A percentile compares a stretch with the other conserved stretches of the same genome.
These are phyloP conservation scores for Talaromyces atroroseus DNA, from an alignment of 2,329 filamentous ascomycete genomes.

Conservation along the genomic window DNA sequence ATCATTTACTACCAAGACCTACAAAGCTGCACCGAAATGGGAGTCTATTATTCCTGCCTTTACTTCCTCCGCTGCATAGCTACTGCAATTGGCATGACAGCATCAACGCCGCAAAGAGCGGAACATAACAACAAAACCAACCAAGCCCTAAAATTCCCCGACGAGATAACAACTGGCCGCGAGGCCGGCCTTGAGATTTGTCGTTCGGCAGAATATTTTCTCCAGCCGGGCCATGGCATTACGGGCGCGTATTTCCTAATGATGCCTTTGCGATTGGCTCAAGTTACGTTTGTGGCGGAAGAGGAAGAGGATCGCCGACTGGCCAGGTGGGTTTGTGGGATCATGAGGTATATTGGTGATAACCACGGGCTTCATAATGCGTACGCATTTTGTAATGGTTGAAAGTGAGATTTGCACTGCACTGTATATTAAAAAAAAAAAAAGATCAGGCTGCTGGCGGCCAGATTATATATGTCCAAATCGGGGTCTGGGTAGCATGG, in stretches of 20 bases:
- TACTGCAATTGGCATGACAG: background rate
- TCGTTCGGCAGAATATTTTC: background rate
- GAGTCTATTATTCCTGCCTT: background rate
- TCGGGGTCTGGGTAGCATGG: constrained; percentile 38
- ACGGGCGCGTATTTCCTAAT: constrained; percentile 1
- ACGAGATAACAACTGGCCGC: background rate
- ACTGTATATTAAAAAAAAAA: too few species aligned
- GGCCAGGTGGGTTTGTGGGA: background rate
- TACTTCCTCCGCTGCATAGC: background rate
- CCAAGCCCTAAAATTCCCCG: background rate
- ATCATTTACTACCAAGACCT: background rate
- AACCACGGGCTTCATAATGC: background rate
- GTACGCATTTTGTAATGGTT: background rate
- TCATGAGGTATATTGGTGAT: constrained; percentile 1
- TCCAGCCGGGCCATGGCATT: background rate
- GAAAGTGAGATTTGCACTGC: background rate
- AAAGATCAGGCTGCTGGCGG: background rate
- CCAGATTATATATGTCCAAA: constrained; percentile 32
- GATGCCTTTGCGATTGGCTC: background rate
- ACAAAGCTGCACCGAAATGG: background rate
- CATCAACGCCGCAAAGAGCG: background rate
- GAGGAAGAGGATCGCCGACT: background rate
- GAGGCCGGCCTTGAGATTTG: background rate
- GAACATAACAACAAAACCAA: background rate
- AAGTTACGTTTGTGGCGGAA: background rate